These are phyloP conservation scores for Ophiostoma perfectum DNA, from an alignment of 2,329 filamentous ascomycete genomes.

Conservation along the genomic window DNA sequence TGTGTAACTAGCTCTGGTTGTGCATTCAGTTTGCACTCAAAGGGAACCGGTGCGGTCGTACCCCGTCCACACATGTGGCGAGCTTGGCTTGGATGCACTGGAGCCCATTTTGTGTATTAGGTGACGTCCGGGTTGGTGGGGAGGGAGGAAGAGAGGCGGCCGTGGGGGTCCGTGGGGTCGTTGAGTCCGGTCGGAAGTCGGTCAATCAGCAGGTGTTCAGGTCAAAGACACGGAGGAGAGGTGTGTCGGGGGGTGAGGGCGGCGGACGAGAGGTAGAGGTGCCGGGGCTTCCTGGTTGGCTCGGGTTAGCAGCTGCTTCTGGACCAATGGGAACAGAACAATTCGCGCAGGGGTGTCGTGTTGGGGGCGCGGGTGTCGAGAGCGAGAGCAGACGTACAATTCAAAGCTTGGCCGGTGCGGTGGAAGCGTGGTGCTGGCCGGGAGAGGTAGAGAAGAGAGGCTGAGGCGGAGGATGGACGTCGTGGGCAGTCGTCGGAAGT, in stretches of 20 bases:
- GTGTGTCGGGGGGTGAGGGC: not conserved
- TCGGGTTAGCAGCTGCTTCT: not conserved
- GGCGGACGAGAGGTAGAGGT: not conserved
- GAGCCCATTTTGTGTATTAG: conserved; percentile 46
- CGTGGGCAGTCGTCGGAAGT: conserved; percentile 5
- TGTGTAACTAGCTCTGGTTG: not conserved
- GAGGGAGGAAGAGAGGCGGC: not conserved
- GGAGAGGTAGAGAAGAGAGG: not conserved
- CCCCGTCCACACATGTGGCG: conserved; percentile 51
- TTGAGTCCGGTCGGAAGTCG: not conserved
- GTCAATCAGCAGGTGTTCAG: not conserved
- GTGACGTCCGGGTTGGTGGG: not conserved
- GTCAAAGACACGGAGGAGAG: not conserved
- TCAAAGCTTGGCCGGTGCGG: not conserved
- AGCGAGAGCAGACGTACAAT: not conserved
- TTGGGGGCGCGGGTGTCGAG: not conserved
- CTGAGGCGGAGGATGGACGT: not conserved
- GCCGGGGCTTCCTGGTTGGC: conserved; percentile 9
- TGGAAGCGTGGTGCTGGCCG: not conserved
- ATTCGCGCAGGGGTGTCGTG: conserved; percentile 7
- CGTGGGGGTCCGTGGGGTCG: not conserved
- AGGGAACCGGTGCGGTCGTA: conserved; percentile 31
- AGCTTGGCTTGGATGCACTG: conserved; percentile 50
- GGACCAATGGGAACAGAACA: not conserved
- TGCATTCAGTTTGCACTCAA: not conserved